Conservation (phyloP, 345 rosid species). For the Citrus sp. region DNA sequence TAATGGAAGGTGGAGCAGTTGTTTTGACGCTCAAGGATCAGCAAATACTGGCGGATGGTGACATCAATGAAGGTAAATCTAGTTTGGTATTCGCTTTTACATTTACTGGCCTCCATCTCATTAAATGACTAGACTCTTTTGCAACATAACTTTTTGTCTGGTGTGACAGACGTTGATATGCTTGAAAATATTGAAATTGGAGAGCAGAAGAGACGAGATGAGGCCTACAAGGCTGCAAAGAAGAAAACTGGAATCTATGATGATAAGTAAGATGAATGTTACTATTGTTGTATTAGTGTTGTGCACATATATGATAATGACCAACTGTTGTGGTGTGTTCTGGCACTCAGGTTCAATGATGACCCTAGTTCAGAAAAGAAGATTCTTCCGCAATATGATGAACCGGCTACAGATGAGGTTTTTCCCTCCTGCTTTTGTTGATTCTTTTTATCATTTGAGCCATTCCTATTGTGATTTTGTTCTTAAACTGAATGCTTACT, state of each 20-base stretch:
- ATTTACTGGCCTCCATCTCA: constrained; percentile 2
- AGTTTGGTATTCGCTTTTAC: constrained; percentile 14
- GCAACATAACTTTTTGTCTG: constrained; percentile 37
- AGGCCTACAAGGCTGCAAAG: constrained; percentile 90
- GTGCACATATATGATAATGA: neutral
- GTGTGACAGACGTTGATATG: constrained; percentile 81
- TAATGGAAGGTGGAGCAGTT: constrained; percentile 92
- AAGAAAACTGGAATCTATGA: constrained; percentile 73
- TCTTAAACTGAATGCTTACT: constrained; percentile 7
- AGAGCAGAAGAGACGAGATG: constrained; percentile 87
- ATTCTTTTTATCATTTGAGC: neutral
- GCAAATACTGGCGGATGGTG: constrained; percentile 78
- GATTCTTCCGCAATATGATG: constrained; percentile 95
- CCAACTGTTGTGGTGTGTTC: neutral
- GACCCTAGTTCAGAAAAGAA: constrained; percentile 71
- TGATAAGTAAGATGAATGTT: constrained; percentile 64
- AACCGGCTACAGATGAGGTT: constrained; percentile 72
- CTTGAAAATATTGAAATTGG: constrained; percentile 98
- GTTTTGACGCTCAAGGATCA: constrained; percentile 95
- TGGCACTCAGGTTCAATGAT: constrained; percentile 68
- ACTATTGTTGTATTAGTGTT: neutral
- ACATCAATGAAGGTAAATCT: constrained; percentile 71
- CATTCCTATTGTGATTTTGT: neutral
- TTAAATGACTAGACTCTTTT: constrained; percentile 25
- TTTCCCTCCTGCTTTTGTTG: constrained; percentile 7